Base-by-base conservation (phyloP, 352 stramenopile species). In the Pythium oligandrum region DNA sequence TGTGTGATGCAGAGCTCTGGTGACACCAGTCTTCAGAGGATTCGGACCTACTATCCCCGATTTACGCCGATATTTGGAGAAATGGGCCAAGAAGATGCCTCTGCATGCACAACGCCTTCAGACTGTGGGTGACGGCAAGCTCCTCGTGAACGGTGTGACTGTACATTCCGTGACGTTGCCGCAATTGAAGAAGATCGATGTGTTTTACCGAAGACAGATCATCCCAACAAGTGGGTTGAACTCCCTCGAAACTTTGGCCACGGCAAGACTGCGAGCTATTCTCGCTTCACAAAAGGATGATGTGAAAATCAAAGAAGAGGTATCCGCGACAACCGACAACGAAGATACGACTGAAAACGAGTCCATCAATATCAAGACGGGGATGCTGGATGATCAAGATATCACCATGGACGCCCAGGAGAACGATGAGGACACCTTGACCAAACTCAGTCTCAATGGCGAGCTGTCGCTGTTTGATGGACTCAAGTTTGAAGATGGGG, bases 391-490 rank as follows among this genome's bases (percentile, higher is more conserved):
- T 47, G 59, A n/a, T 17, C 6, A 44, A 38, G 53, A 63, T 6
- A 53, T 56, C 5, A 17, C 44, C 1, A 40, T 51, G 7, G 31
- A 47, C n/a, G 30, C 34, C 8, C 6, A n/a, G 11, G 36, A 38
- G 6, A 73, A 85, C 52, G 76, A 89, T 17, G 73, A 88, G 5
- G 78, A 87, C 34, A 70, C 70, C 26, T 64, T 88, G 40, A 91
- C 76, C 34, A 90, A 63, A 51, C 70, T 90, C 60, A 90, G 81
- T 56, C 57, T 90, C 39, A 86, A 83, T 49, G 78, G 83, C 30
- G 84, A 94, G 51, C 57, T 94, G 17, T 80, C 84, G 54, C 85
- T 94, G 35, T 94, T 94, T 48, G 82, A 93, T 40, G 84, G 84
- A 4, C 70, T 94, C 46, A 90, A 94, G 59, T 94, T 94, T 65